phyloP scores from a whole-genome alignment of 2,329 filamentous ascomycete genomes.

The Penicillium oxalicum region DNA sequence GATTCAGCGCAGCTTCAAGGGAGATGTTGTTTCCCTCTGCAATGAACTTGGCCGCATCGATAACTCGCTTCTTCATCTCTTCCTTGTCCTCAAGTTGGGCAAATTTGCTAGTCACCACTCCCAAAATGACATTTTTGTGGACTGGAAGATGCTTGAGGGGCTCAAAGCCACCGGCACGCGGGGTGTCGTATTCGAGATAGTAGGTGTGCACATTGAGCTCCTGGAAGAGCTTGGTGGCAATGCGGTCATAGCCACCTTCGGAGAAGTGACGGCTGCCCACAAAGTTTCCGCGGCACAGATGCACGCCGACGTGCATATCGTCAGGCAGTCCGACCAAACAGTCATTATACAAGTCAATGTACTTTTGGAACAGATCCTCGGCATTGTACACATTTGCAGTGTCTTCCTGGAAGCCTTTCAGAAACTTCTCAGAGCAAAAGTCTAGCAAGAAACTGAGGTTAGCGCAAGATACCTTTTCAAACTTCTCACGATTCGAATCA shows the following conservation, averaged over 20 bases:
- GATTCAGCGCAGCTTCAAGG: slow-evolving; percentile 61
- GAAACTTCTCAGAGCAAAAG: slow-evolving; percentile 68
- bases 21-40: slow-evolving; percentile 61
- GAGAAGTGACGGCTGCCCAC: slow-evolving; percentile 61
- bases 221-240: slow-evolving; percentile 61
- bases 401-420: slow-evolving; percentile 63
- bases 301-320: slow-evolving; percentile 71
- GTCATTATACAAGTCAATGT: slow-evolving; percentile 72
- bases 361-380: slow-evolving; percentile 66
- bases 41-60: slow-evolving; percentile 60
- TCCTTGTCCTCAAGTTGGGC: slow-evolving; percentile 58
- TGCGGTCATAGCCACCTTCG: slow-evolving; percentile 61
- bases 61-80: slow-evolving; percentile 55
- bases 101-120: slow-evolving; percentile 59
- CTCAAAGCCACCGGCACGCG: slow-evolving; percentile 60
- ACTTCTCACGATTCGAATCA: too few relatives aligned
- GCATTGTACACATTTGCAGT: slow-evolving; percentile 61
- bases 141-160: slow-evolving; percentile 56
- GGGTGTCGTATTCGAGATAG: slow-evolving; percentile 65
- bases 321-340: slow-evolving; percentile 56
- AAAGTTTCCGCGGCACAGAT: slow-evolving; percentile 64
- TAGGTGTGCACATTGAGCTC: slow-evolving; percentile 60
- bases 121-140: slow-evolving; percentile 59
- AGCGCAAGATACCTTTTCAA: background rate
- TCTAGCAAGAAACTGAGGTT: slow-evolving; percentile 40